phyloP scores from a whole-genome alignment of 83 land plant species.

The Thuja plicata region DNA sequence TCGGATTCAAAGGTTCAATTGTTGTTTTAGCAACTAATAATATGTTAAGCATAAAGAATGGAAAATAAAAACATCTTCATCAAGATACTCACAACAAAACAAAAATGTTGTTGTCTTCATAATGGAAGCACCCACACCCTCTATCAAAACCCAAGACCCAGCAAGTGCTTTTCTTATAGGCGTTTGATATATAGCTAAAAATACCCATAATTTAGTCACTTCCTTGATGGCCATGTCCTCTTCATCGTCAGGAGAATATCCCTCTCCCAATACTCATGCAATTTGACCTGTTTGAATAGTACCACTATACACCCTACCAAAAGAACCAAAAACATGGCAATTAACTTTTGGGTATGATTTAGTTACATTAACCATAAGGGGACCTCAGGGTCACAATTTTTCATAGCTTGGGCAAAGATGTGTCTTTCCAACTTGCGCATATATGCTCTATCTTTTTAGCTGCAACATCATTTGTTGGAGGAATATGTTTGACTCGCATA shows the following conservation, averaged over 20 bases:
- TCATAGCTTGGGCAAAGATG: conserved; percentile 75
- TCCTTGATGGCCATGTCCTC: too few relatives aligned
- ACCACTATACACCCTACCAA: conserved; percentile 87
- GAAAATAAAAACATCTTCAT: too few relatives aligned
- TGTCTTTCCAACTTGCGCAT: conserved; percentile 83
- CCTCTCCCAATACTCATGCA: conserved; percentile 86
- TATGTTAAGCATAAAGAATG: too few relatives aligned
- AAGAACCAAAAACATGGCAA: conserved; percentile 88
- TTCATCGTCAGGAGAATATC: conserved; percentile 71
- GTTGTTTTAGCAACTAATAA: too few relatives aligned
- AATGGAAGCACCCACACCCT: conserved; percentile 98
- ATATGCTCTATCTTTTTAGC: conserved; percentile 73
- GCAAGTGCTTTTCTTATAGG: conserved; percentile 91
- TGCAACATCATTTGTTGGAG: conserved; percentile 82
- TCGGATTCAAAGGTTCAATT: conserved; percentile 94
- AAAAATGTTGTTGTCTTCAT: conserved; percentile 97
- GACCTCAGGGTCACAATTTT: conserved; percentile 79
- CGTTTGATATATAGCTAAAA: conserved; percentile 8
- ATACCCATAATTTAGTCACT: too few relatives aligned
- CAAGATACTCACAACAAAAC: too few relatives aligned
- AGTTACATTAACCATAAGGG: conserved; percentile 93
- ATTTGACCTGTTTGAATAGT: conserved; percentile 88
- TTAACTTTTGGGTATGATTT: conserved; percentile 93
- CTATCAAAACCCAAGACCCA: conserved; percentile 98
- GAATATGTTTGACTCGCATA: conserved; percentile 38